Conservation (phyloP, 345 rosid genomes). For the Leavenworthia alabamica region DNA sequence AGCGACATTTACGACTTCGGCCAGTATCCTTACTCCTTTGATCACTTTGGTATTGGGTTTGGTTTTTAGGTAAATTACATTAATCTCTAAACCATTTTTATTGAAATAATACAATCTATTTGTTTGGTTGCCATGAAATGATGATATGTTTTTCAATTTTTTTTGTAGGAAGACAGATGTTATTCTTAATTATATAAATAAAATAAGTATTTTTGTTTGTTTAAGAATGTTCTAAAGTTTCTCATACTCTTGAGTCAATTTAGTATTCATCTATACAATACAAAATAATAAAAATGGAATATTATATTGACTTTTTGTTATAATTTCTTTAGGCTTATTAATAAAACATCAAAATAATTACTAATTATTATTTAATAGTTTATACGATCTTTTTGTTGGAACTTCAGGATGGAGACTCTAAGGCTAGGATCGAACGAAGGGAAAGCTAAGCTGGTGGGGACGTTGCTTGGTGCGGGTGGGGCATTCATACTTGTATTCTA, state of each 20-base stretch:
- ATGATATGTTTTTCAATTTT: not conserved
- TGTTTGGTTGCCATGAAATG: not conserved
- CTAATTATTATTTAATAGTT: not conserved
- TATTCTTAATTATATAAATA: not conserved
- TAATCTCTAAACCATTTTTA: not conserved
- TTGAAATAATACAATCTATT: not conserved
- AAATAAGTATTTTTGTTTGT: not conserved
- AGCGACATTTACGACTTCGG: constrained; percentile 43
- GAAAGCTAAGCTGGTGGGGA: constrained; percentile 44
- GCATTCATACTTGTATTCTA: constrained; percentile 49
- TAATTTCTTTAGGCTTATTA: not conserved
- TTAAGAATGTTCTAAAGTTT: not conserved
- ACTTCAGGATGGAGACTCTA: constrained; percentile 37
- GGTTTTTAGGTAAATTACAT: constrained; percentile 33
- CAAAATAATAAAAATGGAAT: not conserved
- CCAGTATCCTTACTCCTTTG: constrained; percentile 41
- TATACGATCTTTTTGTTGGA: not conserved
- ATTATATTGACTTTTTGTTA: not conserved
- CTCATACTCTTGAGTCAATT: not conserved
- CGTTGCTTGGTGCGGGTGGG: constrained; percentile 41
- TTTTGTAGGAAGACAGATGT: not conserved
- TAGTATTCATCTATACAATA: not conserved
- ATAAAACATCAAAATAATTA: not conserved
- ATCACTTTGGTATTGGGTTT: constrained; percentile 44
- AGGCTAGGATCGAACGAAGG: constrained; percentile 31